Conservation (phyloP, 768 basidiomycete species). For the Strobilomyces dryophilus region DNA sequence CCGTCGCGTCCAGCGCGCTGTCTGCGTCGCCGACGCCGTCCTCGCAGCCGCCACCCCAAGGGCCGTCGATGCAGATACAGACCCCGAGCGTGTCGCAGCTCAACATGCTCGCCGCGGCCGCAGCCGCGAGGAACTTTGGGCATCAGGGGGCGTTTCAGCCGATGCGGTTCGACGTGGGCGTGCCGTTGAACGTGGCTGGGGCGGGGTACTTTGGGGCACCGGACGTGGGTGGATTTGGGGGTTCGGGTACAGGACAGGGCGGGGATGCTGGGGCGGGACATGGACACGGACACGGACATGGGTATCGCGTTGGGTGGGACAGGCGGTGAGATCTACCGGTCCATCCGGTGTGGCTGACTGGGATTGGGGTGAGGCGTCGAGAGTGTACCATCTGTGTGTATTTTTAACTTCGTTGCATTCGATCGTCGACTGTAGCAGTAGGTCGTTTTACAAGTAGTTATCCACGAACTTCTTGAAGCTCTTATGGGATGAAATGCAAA, state of each 20-base stretch:
- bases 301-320: slow-evolving; percentile 4
- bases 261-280: neutral
- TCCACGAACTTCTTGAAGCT: too few relatives aligned
- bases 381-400: neutral
- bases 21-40: slow-evolving; percentile 5
- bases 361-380: neutral
- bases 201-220: slow-evolving; percentile 17
- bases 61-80: neutral
- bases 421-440: too few relatives aligned
- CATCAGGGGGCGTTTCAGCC: slow-evolving; percentile 22
- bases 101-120: slow-evolving; percentile 23
- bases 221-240: slow-evolving; percentile 16
- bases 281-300: neutral
- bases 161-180: slow-evolving; percentile 13
- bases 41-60: neutral
- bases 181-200: slow-evolving; percentile 15
- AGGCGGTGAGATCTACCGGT: slow-evolving; percentile 5
- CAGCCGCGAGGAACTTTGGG: slow-evolving; percentile 23
- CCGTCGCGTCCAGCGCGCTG: neutral
- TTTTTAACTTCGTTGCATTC: slow-evolving; percentile 1
- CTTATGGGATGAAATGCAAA: too few relatives aligned
- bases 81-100: slow-evolving; percentile 22
- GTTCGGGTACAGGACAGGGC: neutral
- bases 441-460: too few relatives aligned
- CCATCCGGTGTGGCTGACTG: neutral